phyloP scores from a whole-genome alignment of 345 rosid genomes.

The Gossypium sturtianum region DNA sequence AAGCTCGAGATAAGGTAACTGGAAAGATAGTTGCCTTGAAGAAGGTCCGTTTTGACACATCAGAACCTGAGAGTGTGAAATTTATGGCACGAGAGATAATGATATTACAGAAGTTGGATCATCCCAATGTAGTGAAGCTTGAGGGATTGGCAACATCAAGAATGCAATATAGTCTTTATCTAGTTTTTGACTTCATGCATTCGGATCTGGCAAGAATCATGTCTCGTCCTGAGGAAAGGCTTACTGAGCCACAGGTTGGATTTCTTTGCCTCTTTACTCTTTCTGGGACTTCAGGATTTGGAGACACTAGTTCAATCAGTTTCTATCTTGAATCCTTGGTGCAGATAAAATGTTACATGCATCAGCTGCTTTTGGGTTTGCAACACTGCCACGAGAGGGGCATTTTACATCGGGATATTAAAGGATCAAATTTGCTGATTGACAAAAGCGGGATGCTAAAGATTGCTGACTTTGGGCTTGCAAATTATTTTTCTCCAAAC shows the following conservation, averaged over 20 bases:
- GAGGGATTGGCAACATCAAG: conserved; percentile 71
- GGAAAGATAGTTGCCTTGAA: conserved; percentile 74
- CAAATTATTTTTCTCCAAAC: conserved; percentile 36
- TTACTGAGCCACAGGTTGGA: conserved; percentile 60
- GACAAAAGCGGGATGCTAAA: conserved; percentile 48
- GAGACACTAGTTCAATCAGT: background rate
- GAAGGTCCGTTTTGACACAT: conserved; percentile 65
- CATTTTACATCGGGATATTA: conserved; percentile 52
- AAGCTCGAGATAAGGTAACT: conserved; percentile 60
- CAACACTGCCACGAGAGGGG: conserved; percentile 59
- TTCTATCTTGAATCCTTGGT: conserved; percentile 13
- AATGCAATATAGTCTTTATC: conserved; percentile 64
- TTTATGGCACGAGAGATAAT: conserved; percentile 72
- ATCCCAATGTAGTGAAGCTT: conserved; percentile 68
- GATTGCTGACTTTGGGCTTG: conserved; percentile 64
- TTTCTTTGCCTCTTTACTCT: background rate
- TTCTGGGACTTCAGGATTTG: background rate
- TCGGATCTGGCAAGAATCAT: conserved; percentile 50
- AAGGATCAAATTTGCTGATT: conserved; percentile 58
- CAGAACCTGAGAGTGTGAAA: conserved; percentile 71
- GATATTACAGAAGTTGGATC: conserved; percentile 58
- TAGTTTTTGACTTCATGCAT: conserved; percentile 63
- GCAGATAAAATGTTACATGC: conserved; percentile 59
- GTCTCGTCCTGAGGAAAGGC: conserved; percentile 33
- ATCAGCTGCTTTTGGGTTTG: conserved; percentile 55